A percentile compares a stretch with the other conserved stretches of the same genome.
Evolutionary conservation across 768 basidiomycete species (phyloP).

Genomic region (Suillus alpinus): DNA sequence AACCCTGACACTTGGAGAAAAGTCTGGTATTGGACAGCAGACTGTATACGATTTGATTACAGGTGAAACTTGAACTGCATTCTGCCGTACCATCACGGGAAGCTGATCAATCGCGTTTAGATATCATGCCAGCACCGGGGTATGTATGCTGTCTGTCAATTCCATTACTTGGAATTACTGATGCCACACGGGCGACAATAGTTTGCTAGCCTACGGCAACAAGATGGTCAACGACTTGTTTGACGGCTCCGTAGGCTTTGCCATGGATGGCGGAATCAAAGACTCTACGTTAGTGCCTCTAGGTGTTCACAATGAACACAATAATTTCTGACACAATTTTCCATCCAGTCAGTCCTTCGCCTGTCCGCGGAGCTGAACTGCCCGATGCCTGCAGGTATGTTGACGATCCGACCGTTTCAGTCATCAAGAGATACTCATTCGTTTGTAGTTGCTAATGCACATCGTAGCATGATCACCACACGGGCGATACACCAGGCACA

Average conservation of each 20-base stretch:
- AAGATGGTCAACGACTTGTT: conserved; percentile 76
- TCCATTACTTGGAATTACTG: conserved; percentile 1
- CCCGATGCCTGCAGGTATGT: conserved; percentile 55
- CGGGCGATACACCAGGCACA: conserved; percentile 62
- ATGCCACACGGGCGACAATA: conserved; percentile 18
- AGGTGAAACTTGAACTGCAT: conserved; percentile 35
- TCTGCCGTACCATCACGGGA: neutral
- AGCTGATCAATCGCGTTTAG: conserved; percentile 33
- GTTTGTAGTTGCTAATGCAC: conserved; percentile 55
- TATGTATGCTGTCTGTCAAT: conserved; percentile 24
- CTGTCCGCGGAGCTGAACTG: conserved; percentile 63
- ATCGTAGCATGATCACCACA: conserved; percentile 77
- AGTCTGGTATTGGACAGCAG: conserved; percentile 71
- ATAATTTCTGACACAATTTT: conserved; percentile 9
- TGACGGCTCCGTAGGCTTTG: conserved; percentile 71
- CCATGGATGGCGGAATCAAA: conserved; percentile 85
- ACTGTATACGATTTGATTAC: conserved; percentile 56
- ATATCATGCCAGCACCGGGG: conserved; percentile 67
- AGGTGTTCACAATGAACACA: neutral
- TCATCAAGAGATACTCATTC: neutral
- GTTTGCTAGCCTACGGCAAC: conserved; percentile 55
- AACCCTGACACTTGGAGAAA: conserved; percentile 81
- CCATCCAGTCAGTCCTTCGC: conserved; percentile 59
- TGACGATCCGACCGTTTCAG: neutral
- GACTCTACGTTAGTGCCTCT: conserved; percentile 56